Conservation (phyloP, 345 rosid genomes). For the Moricandia moricandioides region DNA sequence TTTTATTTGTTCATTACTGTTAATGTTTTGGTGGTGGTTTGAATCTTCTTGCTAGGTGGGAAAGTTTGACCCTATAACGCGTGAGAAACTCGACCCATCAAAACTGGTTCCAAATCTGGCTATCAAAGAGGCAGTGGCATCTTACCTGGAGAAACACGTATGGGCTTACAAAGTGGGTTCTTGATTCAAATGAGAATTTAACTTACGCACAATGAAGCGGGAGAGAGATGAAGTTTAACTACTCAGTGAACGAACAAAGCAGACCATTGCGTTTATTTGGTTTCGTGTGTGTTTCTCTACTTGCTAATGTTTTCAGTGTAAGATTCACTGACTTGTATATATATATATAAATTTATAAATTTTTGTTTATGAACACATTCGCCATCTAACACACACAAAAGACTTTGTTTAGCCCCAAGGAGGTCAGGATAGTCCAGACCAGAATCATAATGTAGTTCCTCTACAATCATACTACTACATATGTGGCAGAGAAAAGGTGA, state of each 20-base stretch:
- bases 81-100: constrained; percentile 49
- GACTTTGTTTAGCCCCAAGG: background rate
- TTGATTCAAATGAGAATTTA: constrained; percentile 6
- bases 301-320: constrained; percentile 4
- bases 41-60: constrained; percentile 55
- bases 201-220: background rate
- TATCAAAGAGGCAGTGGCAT: constrained; percentile 82
- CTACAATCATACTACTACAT: background rate
- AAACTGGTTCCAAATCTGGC: constrained; percentile 74
- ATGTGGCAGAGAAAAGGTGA: background rate
- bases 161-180: constrained; percentile 70
- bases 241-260: background rate
- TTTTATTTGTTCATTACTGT: background rate
- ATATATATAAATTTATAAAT: too few relatives aligned
- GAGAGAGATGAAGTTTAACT: background rate
- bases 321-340: constrained; percentile 6
- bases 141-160: constrained; percentile 61
- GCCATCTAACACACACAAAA: background rate
- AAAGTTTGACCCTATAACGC: constrained; percentile 77
- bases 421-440: too few relatives aligned
- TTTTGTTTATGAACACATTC: background rate
- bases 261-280: background rate
- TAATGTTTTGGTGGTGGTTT: constrained; percentile 10
- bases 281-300: background rate
- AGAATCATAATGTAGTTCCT: background rate